Conservation (phyloP, 257 asterid genomes). For the Catharanthus roseus region DNA sequence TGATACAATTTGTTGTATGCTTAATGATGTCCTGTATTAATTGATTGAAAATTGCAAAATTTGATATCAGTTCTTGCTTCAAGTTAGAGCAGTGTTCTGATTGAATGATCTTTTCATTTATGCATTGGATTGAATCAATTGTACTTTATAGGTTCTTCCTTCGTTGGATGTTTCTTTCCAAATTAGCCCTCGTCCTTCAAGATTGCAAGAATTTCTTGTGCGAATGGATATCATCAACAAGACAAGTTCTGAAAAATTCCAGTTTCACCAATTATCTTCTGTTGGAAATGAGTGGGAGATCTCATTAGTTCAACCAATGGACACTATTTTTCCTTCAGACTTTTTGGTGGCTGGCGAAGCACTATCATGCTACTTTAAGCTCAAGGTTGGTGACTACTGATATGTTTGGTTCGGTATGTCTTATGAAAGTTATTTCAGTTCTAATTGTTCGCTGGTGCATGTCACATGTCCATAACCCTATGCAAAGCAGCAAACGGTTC, state of each 20-base stretch:
- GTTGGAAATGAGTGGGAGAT: conserved; percentile 86
- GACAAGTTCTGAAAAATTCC: conserved; percentile 73
- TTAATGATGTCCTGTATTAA: conserved; percentile 2
- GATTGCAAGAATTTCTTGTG: conserved; percentile 74
- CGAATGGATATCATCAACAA: conserved; percentile 82
- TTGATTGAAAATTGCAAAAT: no score
- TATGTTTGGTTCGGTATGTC: background rate
- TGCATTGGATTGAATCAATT: background rate
- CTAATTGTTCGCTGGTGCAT: background rate
- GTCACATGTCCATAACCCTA: background rate
- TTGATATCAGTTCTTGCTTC: no score
- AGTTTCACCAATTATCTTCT: conserved; percentile 82
- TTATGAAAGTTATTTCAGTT: background rate
- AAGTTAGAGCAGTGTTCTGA: no score
- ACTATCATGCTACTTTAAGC: conserved; percentile 75
- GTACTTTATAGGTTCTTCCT: conserved; percentile 63
- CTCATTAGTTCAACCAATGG: conserved; percentile 60
- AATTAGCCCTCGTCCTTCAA: conserved; percentile 72
- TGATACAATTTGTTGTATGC: conserved; percentile 3
- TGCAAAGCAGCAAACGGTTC: background rate
- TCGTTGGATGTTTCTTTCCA: conserved; percentile 78
- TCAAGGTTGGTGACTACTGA: conserved; percentile 59
- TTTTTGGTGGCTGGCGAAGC: conserved; percentile 81
- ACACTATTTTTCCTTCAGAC: conserved; percentile 45
- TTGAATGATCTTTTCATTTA: background rate